Percentiles rank a stretch among this genome's conserved stretches.
phyloP scores from a whole-genome alignment of 345 rosid species.

The Eucalyptus cloeziana region DNA sequence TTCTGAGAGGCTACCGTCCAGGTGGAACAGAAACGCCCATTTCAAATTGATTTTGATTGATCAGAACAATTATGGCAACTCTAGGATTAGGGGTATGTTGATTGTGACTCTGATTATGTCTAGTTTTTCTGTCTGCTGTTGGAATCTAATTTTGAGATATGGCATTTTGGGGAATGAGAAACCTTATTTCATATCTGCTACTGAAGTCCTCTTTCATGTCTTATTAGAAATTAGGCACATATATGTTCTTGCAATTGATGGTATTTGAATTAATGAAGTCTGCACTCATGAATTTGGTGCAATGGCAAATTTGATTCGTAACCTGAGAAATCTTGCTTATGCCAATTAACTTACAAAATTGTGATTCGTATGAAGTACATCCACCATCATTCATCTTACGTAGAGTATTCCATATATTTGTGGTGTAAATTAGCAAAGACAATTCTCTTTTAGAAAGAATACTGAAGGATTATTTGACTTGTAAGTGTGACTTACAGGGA shows the following conservation, averaged over 20 bases:
- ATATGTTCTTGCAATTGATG: not conserved
- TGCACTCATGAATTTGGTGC: not conserved
- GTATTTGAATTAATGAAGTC: not conserved
- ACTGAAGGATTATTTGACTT: not conserved
- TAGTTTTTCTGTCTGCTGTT: not conserved
- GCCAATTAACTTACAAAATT: not conserved
- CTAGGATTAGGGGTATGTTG: not conserved
- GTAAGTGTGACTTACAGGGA: not conserved
- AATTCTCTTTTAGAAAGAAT: not conserved
- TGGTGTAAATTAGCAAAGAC: not conserved
- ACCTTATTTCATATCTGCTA: not conserved
- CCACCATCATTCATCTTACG: not conserved
- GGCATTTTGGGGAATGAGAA: not conserved
- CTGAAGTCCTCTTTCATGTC: not conserved
- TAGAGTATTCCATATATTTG: not conserved
- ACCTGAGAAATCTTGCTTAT: not conserved
- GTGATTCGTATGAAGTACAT: not conserved
- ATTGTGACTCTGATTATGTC: not conserved
- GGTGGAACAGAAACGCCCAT: constrained; percentile 7
- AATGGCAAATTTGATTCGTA: not conserved
- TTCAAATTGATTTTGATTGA: constrained; percentile 5
- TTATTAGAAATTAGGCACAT: not conserved
- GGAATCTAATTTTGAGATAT: not conserved
- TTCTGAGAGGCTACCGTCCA: not conserved
- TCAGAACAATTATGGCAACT: not conserved